Conservation (phyloP, 176 grass and related monocot species). For the Carex littledalei region DNA sequence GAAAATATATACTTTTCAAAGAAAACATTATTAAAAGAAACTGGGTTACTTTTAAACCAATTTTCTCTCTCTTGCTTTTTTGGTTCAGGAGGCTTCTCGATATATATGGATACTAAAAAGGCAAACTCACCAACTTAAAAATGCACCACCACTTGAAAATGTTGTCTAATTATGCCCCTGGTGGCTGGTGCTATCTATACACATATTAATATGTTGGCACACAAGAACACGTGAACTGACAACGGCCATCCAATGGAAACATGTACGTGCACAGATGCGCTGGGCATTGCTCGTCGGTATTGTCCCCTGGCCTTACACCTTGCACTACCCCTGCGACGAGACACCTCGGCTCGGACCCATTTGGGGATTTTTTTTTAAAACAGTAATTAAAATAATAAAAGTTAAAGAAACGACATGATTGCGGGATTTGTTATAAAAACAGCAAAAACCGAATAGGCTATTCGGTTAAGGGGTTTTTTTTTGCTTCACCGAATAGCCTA, state of each 20-base stretch:
- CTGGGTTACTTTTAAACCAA: neutral
- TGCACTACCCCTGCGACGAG: neutral
- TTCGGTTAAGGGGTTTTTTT: no score
- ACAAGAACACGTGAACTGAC: neutral
- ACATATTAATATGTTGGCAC: neutral
- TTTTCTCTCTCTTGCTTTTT: neutral
- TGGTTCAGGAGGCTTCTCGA: neutral
- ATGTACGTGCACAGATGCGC: neutral
- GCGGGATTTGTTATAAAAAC: no score
- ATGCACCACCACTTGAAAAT: neutral
- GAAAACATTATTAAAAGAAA: neutral
- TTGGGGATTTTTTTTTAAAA: no score
- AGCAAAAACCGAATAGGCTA: no score
- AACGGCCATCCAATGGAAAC: neutral
- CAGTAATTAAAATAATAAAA: no score
- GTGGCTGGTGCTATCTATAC: neutral
- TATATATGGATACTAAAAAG: neutral
- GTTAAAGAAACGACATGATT: no score
- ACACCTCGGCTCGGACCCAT: neutral
- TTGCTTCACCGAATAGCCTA: no score
- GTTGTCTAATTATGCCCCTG: neutral
- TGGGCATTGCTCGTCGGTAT: neutral
- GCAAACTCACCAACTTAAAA: neutral
- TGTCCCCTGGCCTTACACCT: slow-evolving; percentile 16
- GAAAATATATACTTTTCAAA: no score